Base-by-base conservation (phyloP, 1,284 basidiomycete species). In the Puccinia coronata region DNA sequence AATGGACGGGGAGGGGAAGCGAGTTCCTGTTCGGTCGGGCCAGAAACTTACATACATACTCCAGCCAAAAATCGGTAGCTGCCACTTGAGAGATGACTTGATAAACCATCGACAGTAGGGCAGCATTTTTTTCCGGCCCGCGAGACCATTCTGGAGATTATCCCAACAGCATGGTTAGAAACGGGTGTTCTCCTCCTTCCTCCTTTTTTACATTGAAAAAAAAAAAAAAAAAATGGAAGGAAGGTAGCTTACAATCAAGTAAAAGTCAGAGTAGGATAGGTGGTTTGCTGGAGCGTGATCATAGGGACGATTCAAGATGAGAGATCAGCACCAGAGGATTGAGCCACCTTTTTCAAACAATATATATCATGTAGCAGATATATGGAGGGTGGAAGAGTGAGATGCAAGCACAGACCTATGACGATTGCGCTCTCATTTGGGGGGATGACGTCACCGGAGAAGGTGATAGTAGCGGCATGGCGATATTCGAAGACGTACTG, bases 1-100 rank as follows among this genome's bases (percentile, higher is more conserved):
- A 25, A 75, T n/a, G n/a, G n/a, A n/a, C n/a, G n/a, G n/a, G n/a
- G n/a, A n/a, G n/a, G n/a, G n/a, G n/a, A n/a, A n/a, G n/a, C n/a
- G 20, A 47, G 0, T 55, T 25, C 25, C 53, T 18, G 9, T 55
- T 8, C 14, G 20, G 36, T 8, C 14, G 20, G 36, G 61, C 31
- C n/a, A 71, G 36, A 8, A 23, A 80, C 77, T 70, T 71, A 80
- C 77, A 61, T 80, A 80, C 77, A 80, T 80, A 71, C 77, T 71
- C 41, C 65, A 55, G 41, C 77, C 77, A 67, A 80, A 80, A 49
- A 80, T 80, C 1, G 77, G 77, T 51, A 80, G 43, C 72, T 80
- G 77, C 65, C 67, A 80, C 51, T 57, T 71, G 14, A 80, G 63
- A 36, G 67, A 71, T 28, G 77, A 71, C 43, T 80, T 80, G 39